These are phyloP conservation scores for Vachellia pachyceras DNA, from an alignment of 306 rosid species.

Conservation along the genomic window DNA sequence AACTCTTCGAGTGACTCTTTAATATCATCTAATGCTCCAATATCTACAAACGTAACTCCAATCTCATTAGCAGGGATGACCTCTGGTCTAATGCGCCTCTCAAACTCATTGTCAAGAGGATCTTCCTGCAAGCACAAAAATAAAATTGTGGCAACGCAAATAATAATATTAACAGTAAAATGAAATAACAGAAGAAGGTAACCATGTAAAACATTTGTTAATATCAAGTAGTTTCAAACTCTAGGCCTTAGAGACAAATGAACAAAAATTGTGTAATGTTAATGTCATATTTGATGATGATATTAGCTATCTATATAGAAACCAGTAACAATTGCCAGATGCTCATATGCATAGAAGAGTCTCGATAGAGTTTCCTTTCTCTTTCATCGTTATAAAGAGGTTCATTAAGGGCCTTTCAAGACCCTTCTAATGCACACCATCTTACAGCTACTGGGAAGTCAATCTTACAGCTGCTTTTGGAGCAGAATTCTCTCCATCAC, in stretches of 20 bases:
- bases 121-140: conserved; percentile 55
- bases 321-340: neutral
- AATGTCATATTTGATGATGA: neutral
- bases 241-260: neutral
- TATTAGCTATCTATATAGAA: conserved; percentile 15
- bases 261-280: too few relatives aligned
- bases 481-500: conserved; percentile 66
- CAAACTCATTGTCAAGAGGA: conserved; percentile 77
- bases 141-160: conserved; percentile 7
- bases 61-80: conserved; percentile 83
- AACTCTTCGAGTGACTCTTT: conserved; percentile 85
- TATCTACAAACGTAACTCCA: conserved; percentile 81
- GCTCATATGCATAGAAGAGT: neutral
- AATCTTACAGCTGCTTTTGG: conserved; percentile 71
- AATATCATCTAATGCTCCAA: conserved; percentile 74
- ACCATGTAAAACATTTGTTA: conserved; percentile 8
- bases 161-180: neutral
- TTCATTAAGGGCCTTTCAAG: neutral
- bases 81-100: conserved; percentile 81
- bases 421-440: neutral
- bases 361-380: conserved; percentile 6
- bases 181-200: conserved; percentile 10
- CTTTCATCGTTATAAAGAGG: neutral
- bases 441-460: conserved; percentile 20
- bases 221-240: conserved; percentile 6